Base-by-base conservation (phyloP, 225 moss, liverwort and hornwort genomes). In the Lunularia cruciata region DNA sequence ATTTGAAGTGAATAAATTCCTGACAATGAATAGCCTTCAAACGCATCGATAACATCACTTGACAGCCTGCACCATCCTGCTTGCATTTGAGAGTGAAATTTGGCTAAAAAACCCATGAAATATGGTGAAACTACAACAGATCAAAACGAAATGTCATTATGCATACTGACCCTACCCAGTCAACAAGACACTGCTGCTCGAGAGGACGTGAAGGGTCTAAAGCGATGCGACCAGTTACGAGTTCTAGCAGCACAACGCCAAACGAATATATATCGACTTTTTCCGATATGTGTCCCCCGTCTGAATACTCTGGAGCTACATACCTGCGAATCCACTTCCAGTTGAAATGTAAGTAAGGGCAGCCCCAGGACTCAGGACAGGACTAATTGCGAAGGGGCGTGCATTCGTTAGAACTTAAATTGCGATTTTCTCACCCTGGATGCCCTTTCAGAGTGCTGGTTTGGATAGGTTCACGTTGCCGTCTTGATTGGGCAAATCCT, bases 291-390 rank as follows among this genome's bases (percentile, higher is more conserved):
- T 52, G 52, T 9, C 52, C 52, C 25, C 10, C 52, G 23, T 52
- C 52, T 52, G 26, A 26, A 9, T 52, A 52, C 12, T 52, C 52
- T 23, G 52, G 52, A 52, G 52, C 52, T 23, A 52, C 52, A 52
- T 52, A 52, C 52, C 52, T 52, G 52, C 52, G 52, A 6, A 1
- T 6, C 5, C 2, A 52, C 6, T 2, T 52, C 8, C 5, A 52
- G n/a, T n/a, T n/a, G n/a, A n/a, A n/a, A n/a, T n/a, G n/a, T n/a
- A n/a, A n/a, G n/a, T n/a, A n/a, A n/a, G n/a, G n/a, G n/a, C n/a
- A n/a, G n/a, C n/a, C n/a, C n/a, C n/a, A n/a, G n/a, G n/a, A n/a
- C n/a, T n/a, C n/a, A n/a, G n/a, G n/a, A n/a, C n/a, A n/a, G n/a
- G n/a, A n/a, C n/a, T n/a, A n/a, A n/a, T n/a, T n/a, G n/a, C n/a